Percentiles rank a stretch among this genome's conserved stretches.
phyloP scores from a whole-genome alignment of 371 early-diverging fungal genomes.

The Batrachochytrium dendrobatidis region DNA sequence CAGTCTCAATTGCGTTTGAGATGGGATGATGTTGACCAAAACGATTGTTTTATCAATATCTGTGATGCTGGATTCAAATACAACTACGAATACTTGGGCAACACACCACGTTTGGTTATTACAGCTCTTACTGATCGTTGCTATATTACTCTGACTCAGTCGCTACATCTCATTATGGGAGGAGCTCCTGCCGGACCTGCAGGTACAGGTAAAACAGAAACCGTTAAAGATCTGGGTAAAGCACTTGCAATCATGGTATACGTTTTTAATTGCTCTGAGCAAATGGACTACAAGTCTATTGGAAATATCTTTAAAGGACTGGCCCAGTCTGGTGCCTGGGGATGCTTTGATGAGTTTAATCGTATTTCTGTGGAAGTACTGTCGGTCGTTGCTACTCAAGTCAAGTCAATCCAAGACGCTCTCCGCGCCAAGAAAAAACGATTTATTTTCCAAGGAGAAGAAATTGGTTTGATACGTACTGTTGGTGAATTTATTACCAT shows the following conservation, averaged over 20 bases:
- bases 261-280: conserved; percentile 63
- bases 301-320: conserved; percentile 60
- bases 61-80: conserved; percentile 56
- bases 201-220: conserved; percentile 50
- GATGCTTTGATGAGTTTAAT: conserved; percentile 70
- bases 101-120: conserved; percentile 46
- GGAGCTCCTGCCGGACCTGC: conserved; percentile 60
- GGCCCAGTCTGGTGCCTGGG: conserved; percentile 54
- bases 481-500: conserved; percentile 59
- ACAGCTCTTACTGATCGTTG: conserved; percentile 59
- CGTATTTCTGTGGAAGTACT: conserved; percentile 56
- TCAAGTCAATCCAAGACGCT: conserved; percentile 57
- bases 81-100: conserved; percentile 58
- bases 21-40: conserved; percentile 49
- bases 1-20: conserved; percentile 52
- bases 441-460: conserved; percentile 60
- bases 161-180: conserved; percentile 55
- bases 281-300: conserved; percentile 58
- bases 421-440: conserved; percentile 52
- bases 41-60: conserved; percentile 55
- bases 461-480: conserved; percentile 44
- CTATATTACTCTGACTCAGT: conserved; percentile 57
- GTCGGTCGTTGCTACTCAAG: conserved; percentile 58
- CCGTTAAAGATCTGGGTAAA: conserved; percentile 59
- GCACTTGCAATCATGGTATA: conserved; percentile 57